Evolutionary conservation across 2,329 filamentous ascomycete genomes (phyloP).

Genomic region (Cercospora citrullina): DNA sequence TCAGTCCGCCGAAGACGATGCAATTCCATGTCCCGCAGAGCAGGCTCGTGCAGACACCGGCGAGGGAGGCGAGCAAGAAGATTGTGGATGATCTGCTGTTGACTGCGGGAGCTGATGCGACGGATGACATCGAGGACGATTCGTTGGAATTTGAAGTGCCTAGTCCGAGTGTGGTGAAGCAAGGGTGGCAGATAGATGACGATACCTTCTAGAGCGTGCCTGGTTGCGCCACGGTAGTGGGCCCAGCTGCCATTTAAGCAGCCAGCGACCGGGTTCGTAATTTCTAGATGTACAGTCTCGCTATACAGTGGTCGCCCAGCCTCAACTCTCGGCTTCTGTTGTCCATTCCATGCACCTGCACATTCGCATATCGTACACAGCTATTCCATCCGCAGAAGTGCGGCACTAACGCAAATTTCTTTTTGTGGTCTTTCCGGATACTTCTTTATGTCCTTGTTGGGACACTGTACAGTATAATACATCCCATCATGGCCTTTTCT

Average conservation of each 20-base stretch:
- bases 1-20: conserved; percentile 89
- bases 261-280: neutral
- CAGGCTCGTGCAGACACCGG: conserved; percentile 77
- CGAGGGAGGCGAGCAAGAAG: conserved; percentile 74
- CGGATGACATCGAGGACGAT: conserved; percentile 51
- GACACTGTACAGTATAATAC: conserved; percentile 35
- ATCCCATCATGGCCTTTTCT: neutral
- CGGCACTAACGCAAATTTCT: neutral
- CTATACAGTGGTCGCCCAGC: neutral
- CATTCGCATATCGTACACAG: neutral
- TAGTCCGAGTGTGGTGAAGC: conserved; percentile 51
- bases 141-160: conserved; percentile 44
- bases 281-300: neutral
- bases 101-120: conserved; percentile 66
- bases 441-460: too few relatives aligned
- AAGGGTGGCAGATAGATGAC: conserved; percentile 47
- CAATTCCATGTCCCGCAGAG: conserved; percentile 79
- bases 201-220: conserved; percentile 47
- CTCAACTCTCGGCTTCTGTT: neutral
- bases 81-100: conserved; percentile 79
- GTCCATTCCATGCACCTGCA: neutral
- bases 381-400: neutral
- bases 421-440: too few relatives aligned
- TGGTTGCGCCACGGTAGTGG: neutral
- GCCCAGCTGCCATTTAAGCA: neutral